Evolutionary conservation across 2,329 filamentous ascomycete genomes (phyloP), one percentile per base, ranked within the genome.

Genomic region (Colletotrichum limetticola): DNA sequence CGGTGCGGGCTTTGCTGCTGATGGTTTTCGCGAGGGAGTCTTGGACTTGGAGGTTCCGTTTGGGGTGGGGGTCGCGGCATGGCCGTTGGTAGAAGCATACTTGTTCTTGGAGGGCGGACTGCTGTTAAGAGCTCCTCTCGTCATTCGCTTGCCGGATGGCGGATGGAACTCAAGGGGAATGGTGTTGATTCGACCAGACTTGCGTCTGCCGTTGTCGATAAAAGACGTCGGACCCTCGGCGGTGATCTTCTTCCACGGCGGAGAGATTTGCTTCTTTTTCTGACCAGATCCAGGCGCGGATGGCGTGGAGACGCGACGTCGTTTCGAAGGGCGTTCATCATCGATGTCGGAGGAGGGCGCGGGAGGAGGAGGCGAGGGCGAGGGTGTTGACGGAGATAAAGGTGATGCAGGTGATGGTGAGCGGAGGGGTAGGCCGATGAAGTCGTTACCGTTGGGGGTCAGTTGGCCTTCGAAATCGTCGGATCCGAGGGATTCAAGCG

Each of bases 221-320:
- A 97, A 95, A 0, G 94, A 93, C 4, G 96, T 97, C 26, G 97
- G 97, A 0, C 97, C 97, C 32, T 97, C 94, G 53, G 93, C 94
- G 72, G 89, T 89, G 75, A 94, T 89, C 79, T 91, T 94, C 85
- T 97, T 98, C 97, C 97, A 99, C 26, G 97, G 97, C 76, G 97
- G 97, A 75, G 96, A 98, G 73, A 89, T 87, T 66, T 86, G 84
- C 83, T 92, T 86, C 78, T 82, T 78, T 74, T 86, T 82, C 74
- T 85, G 81, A 72, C 82, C 75, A 68, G 72, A 77, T 1, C 61
- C 61, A 26, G 76, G 71, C 71, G 81, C 79, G 0, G 78, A 79
- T 42, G 86, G 85, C 28, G 84, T 88, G 74, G 81, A 79, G 11
- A 88, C 85, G 74, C 84, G 91, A 74, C 91, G 91, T 80, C 92